Conservation (phyloP, 352 stramenopile genomes). For the Phytophthora crassamura region DNA sequence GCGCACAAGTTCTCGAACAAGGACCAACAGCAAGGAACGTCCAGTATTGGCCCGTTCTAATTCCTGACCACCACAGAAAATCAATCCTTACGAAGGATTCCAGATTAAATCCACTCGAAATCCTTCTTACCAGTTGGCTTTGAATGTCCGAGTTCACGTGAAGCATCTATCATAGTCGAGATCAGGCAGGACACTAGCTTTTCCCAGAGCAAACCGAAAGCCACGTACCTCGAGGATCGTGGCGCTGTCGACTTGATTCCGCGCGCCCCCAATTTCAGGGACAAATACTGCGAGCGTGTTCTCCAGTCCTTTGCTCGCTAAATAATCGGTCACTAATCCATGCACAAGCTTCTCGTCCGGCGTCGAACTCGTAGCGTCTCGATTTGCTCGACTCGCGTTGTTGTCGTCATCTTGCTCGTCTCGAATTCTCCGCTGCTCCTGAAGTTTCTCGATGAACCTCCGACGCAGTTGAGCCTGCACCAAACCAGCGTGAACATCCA, state of each 20-base stretch:
- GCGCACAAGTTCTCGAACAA: slow-evolving; percentile 50
- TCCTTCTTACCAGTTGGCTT: slow-evolving; percentile 36
- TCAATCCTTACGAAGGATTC: slow-evolving; percentile 1
- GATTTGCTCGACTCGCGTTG: slow-evolving; percentile 4
- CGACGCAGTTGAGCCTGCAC: slow-evolving; percentile 70
- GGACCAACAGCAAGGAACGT: slow-evolving; percentile 36
- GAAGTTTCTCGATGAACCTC: slow-evolving; percentile 76
- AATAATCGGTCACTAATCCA: slow-evolving; percentile 66
- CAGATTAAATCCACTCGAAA: neutral
- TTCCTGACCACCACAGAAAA: slow-evolving; percentile 20
- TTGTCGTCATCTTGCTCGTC: slow-evolving; percentile 19
- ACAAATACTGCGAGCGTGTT: slow-evolving; percentile 76
- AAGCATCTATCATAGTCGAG: slow-evolving; percentile 37
- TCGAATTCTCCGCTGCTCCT: slow-evolving; percentile 35
- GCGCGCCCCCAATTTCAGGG: slow-evolving; percentile 60
- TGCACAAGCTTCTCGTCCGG: slow-evolving; percentile 65
- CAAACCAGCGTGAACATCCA: neutral
- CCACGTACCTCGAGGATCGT: slow-evolving; percentile 52
- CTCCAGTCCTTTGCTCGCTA: slow-evolving; percentile 54
- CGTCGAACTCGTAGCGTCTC: slow-evolving; percentile 18
- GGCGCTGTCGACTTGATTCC: slow-evolving; percentile 49
- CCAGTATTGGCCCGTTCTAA: slow-evolving; percentile 17
- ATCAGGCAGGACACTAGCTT: neutral
- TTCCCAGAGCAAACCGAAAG: neutral
- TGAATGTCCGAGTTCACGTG: slow-evolving; percentile 30